These are phyloP conservation scores for Tricladium varicosporioides DNA, from an alignment of 2,329 filamentous ascomycete species.

Conservation along the genomic window DNA sequence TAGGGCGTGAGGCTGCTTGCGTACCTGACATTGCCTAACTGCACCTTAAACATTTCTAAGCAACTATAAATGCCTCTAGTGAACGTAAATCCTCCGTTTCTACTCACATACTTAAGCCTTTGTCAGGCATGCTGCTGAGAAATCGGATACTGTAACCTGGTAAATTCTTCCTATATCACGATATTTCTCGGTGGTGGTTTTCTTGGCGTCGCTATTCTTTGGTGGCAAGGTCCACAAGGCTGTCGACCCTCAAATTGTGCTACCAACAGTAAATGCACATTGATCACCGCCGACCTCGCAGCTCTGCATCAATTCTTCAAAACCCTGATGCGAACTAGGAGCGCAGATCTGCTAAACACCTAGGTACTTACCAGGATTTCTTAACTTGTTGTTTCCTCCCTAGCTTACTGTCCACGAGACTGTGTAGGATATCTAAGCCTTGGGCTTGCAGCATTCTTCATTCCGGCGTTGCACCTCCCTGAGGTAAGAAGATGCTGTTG, in stretches of 20 bases:
- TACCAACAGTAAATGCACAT: not conserved
- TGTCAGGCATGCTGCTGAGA: no score
- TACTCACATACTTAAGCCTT: no score
- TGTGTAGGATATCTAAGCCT: constrained; percentile 14
- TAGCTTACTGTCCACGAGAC: constrained; percentile 7
- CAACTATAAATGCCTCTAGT: not conserved
- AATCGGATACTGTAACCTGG: no score
- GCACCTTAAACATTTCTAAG: not conserved
- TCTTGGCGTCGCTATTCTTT: not conserved
- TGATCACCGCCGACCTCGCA: constrained; percentile 1
- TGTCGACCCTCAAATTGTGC: constrained; percentile 1
- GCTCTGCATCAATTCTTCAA: constrained; percentile 1
- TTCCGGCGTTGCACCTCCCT: constrained; percentile 11
- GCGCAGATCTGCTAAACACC: no score
- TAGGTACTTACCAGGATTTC: not conserved
- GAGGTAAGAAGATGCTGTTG: constrained; percentile 11
- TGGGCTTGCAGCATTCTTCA: constrained; percentile 9
- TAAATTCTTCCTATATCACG: not conserved
- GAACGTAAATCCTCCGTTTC: not conserved
- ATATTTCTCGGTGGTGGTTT: not conserved
- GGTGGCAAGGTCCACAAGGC: constrained; percentile 8
- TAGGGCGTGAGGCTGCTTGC: not conserved
- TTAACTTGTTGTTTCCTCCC: constrained; percentile 12
- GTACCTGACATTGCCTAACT: constrained; percentile 1
- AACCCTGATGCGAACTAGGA: not conserved